Evolutionary conservation across 2,329 filamentous ascomycete species (phyloP).

Genomic region (Dothistroma pini): DNA sequence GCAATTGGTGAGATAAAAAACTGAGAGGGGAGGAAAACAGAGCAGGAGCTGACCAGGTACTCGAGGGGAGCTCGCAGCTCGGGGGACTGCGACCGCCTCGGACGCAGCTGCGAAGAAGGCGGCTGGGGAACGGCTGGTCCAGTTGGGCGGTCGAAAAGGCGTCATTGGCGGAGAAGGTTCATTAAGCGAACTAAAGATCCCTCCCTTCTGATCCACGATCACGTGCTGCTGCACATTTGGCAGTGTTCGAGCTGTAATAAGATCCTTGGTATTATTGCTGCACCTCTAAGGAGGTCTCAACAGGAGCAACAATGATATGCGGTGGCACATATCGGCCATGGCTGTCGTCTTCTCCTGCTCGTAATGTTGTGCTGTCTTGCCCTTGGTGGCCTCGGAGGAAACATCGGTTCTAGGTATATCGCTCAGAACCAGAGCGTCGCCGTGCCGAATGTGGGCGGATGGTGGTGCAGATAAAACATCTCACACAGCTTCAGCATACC

Average conservation of each 20-base stretch:
- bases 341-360: background rate
- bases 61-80: constrained; percentile 1
- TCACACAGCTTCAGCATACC: background rate
- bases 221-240: background rate
- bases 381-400: background rate
- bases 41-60: constrained; percentile 3
- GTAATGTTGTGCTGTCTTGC: background rate
- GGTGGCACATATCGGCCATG: background rate
- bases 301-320: background rate
- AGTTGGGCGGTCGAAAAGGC: background rate
- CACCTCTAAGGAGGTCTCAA: background rate
- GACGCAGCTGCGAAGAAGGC: background rate
- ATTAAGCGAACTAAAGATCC: background rate
- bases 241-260: background rate
- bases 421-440: background rate
- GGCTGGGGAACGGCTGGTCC: constrained; percentile 7
- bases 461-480: background rate
- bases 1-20: background rate
- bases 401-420: background rate
- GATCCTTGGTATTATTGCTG: background rate
- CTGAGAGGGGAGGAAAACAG: background rate
- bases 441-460: background rate
- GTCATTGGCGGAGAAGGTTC: background rate
- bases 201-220: background rate
- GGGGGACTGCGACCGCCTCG: constrained; percentile 2